These are phyloP conservation scores for Colletotrichum sp. DNA, from an alignment of 2,329 filamentous ascomycete genomes.

Conservation along the genomic window DNA sequence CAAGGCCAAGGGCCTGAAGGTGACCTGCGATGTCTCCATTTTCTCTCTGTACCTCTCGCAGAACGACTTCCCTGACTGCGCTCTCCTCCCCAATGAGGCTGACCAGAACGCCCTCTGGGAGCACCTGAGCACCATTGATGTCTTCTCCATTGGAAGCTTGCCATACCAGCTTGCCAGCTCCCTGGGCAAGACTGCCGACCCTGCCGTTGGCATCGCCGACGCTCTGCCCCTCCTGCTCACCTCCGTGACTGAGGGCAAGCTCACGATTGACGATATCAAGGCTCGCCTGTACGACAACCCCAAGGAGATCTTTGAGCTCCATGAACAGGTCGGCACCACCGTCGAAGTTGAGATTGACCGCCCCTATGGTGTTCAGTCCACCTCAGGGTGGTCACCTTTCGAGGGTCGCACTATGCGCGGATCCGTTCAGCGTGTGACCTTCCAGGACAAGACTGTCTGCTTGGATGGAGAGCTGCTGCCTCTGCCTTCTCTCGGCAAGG, in stretches of 20 bases:
- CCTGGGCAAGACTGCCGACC: constrained; percentile 57
- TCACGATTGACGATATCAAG: constrained; percentile 78
- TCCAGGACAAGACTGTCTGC: constrained; percentile 76
- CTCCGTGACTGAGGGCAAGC: constrained; percentile 74
- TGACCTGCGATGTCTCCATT: constrained; percentile 83
- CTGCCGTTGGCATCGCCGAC: constrained; percentile 73
- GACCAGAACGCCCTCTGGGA: constrained; percentile 80
- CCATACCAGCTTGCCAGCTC: constrained; percentile 75
- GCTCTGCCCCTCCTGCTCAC: constrained; percentile 77
- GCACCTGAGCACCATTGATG: constrained; percentile 74
- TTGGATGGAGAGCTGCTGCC: constrained; percentile 70
- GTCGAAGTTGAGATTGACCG: constrained; percentile 80
- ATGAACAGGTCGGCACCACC: constrained; percentile 76
- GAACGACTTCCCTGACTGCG: constrained; percentile 71
- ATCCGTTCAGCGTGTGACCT: constrained; percentile 76
- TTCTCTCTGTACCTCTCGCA: constrained; percentile 79
- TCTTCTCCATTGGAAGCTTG: constrained; percentile 80
- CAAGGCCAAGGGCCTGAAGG: constrained; percentile 81
- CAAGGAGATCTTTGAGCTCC: constrained; percentile 81
- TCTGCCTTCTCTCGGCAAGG: constrained; percentile 66
- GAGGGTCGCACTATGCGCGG: constrained; percentile 71
- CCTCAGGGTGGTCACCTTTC: constrained; percentile 72
- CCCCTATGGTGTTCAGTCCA: constrained; percentile 62
- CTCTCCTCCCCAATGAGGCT: constrained; percentile 67
- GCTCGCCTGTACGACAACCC: constrained; percentile 77